Percentiles rank a stretch among this genome's conserved stretches.
Conservation (phyloP, 177 flowering plant species). For the Vitis hybrid region DNA sequence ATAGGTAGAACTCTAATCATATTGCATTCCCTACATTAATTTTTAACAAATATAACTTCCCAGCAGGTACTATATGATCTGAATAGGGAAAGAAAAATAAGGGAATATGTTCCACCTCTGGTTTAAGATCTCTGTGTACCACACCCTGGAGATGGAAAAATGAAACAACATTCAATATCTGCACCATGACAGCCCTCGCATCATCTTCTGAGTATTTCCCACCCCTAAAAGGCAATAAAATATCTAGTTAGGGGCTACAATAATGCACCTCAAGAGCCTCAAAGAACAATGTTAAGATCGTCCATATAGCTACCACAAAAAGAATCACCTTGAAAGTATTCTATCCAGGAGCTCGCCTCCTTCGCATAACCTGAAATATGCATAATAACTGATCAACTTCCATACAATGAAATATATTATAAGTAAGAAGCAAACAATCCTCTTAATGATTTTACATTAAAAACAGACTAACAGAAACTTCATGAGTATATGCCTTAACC, state of each 20-base stretch:
- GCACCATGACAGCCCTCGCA: conserved; percentile 81
- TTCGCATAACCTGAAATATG: conserved; percentile 74
- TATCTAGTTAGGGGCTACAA: conserved; percentile 10
- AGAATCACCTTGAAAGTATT: conserved; percentile 72
- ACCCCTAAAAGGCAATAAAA: conserved; percentile 52
- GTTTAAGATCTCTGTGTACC: conserved; percentile 97
- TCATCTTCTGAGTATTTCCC: conserved; percentile 95
- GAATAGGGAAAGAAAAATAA: not conserved
- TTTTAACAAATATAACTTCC: not conserved
- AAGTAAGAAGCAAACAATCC: conserved; percentile 1
- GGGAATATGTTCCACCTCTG: conserved; percentile 54
- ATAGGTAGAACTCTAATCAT: not conserved
- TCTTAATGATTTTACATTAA: not conserved
- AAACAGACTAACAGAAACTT: not conserved
- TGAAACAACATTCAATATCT: conserved; percentile 76
- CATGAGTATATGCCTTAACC: not conserved
- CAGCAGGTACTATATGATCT: not conserved
- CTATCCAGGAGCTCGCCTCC: conserved; percentile 94
- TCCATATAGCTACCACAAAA: conserved; percentile 1
- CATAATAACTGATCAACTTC: conserved; percentile 10
- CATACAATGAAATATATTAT: not conserved
- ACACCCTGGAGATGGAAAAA: conserved; percentile 98
- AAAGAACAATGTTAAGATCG: conserved; percentile 1
- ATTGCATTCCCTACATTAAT: too few relatives aligned
- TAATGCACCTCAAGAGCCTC: not conserved